Evolutionary conservation across 116 monocot species (phyloP).

Genomic region (Iris pallida): DNA sequence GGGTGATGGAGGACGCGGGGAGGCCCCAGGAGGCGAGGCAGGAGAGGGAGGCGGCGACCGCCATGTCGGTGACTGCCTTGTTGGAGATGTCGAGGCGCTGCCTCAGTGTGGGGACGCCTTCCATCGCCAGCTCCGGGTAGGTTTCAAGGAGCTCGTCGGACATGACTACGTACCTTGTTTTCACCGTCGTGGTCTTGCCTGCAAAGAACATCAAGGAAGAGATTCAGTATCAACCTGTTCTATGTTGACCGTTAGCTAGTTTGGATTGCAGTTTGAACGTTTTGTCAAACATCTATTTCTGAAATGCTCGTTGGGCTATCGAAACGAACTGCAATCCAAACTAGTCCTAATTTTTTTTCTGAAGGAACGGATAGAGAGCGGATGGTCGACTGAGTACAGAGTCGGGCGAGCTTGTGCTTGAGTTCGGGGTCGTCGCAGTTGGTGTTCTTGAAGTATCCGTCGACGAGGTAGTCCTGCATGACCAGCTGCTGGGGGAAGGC

Average conservation of each 20-base stretch:
- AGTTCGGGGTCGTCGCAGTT: constrained; percentile 53
- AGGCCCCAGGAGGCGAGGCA: constrained; percentile 36
- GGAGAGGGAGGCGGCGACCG: constrained; percentile 28
- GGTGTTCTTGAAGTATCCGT: constrained; percentile 64
- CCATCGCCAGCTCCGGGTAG: constrained; percentile 53
- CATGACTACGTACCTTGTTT: constrained; percentile 73
- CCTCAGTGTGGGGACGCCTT: constrained; percentile 42
- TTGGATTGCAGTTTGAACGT: too few species aligned
- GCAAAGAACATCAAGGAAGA: background rate
- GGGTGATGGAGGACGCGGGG: constrained; percentile 30
- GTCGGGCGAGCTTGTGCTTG: constrained; percentile 56
- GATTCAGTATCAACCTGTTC: too few species aligned
- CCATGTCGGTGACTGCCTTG: constrained; percentile 64
- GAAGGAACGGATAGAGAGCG: too few species aligned
- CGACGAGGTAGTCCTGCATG: constrained; percentile 63
- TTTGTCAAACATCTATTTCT: too few species aligned
- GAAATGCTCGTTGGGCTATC: too few species aligned
- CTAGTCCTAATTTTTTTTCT: too few species aligned
- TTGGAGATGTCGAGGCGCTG: constrained; percentile 51
- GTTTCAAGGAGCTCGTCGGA: constrained; percentile 45
- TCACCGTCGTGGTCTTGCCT: constrained; percentile 73
- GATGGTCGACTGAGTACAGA: constrained; percentile 33
- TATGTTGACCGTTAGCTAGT: too few species aligned
- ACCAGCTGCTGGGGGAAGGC: constrained; percentile 71
- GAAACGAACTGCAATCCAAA: too few species aligned